A percentile compares a stretch with the other conserved stretches of the same genome.
These are phyloP conservation scores for Astrocystis sublimbata DNA, from an alignment of 495 filamentous ascomycete genomes.

Conservation along the genomic window DNA sequence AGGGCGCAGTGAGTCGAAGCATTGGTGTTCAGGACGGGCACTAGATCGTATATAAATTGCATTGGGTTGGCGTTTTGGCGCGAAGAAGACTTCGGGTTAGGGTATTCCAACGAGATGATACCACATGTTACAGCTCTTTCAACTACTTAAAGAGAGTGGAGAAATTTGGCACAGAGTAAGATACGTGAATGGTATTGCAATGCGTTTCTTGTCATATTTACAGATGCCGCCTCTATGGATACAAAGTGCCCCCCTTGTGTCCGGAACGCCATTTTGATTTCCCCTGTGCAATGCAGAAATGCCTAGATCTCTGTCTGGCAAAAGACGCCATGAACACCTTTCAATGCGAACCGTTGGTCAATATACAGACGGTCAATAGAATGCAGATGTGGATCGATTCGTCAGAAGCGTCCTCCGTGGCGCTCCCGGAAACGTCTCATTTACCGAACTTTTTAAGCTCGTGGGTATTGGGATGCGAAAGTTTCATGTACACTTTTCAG, in stretches of 20 bases:
- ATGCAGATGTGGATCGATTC: constrained; percentile 5
- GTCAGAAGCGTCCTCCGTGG: not conserved
- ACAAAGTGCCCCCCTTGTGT: constrained; percentile 10
- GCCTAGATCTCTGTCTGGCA: constrained; percentile 19
- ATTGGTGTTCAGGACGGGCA: too few relatives aligned
- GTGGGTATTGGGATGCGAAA: not conserved
- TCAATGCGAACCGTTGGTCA: constrained; percentile 28
- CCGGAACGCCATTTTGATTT: constrained; percentile 21
- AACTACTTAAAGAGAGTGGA: not conserved
- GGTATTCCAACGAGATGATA: not conserved
- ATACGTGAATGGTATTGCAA: constrained; percentile 15
- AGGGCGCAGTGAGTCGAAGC: not conserved
- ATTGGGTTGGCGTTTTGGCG: constrained; percentile 18
- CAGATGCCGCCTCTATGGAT: constrained; percentile 25
- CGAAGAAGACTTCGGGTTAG: not conserved
- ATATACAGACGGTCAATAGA: constrained; percentile 27
- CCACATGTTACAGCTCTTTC: not conserved
- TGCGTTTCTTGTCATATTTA: constrained; percentile 23
- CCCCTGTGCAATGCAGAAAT: constrained; percentile 25
- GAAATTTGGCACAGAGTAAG: not conserved
- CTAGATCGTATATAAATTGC: not conserved
- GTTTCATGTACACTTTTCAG: not conserved
- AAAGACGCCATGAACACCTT: constrained; percentile 27
- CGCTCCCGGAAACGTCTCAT: not conserved
- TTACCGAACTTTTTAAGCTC: not conserved